Evolutionary conservation across 2,329 filamentous ascomycete genomes (phyloP), one percentile per base, ranked within the genome.

Genomic region (Bipolaris cookei): DNA sequence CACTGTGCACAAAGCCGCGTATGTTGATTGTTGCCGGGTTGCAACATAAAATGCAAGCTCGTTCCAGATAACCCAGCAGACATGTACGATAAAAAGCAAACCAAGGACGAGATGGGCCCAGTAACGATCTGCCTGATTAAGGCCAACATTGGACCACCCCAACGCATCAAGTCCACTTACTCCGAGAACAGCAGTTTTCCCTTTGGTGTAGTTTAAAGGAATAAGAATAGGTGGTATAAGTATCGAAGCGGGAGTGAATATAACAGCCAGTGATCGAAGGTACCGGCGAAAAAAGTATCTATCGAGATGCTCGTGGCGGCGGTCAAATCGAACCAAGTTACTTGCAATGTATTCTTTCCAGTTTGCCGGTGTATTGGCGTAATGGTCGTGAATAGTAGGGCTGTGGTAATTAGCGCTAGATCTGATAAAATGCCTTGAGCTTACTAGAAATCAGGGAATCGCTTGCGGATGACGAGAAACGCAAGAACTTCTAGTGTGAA

Each of bases 251-350:
- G 50, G 55, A 46, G 49, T 25, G 49, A 62, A 64, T 39, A 64
- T 57, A 8, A 62, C 16, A 37, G 59, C 4, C 3, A 62, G 45
- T 20, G 35, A 61, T 23, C 20, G n/a, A 30, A 64, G 21, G 43
- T 64, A 64, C 35, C 21, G 28, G 39, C 25, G 25, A 20, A 64
- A 63, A 23, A 64, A 63, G 59, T 63, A 64, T 54, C 38, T 52
- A 46, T 64, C 20, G 10, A 64, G 23, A 43, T 64, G 38, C 20
- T 47, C 18, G 11, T 28, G 8, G 7, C 10, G 18, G 18, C 20
- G 10, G 35, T 54, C 18, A 47, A 54, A 54, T 47, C 25, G 38
- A 38, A 78, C 49, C 55, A 68, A 4, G 1, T 52, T 45, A 1
- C 37, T 35, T 44, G 25, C 23, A 13, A 53, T 44, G 11, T 52